Conservation (phyloP, 2,329 filamentous ascomycete species). For the Cyanodermella asteris region DNA sequence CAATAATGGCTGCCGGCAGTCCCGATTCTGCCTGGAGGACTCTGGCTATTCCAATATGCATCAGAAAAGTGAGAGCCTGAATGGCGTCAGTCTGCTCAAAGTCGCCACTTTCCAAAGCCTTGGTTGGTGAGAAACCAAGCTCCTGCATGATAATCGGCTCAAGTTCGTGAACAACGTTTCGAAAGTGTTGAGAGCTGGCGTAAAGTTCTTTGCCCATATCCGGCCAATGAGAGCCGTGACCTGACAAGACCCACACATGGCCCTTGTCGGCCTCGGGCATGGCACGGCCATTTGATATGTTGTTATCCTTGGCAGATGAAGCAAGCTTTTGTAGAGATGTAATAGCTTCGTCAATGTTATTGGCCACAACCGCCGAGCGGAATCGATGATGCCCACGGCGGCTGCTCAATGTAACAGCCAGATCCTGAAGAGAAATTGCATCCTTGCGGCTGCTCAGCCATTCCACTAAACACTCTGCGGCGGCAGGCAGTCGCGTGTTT, state of each 20-base stretch:
- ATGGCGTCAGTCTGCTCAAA: conserved; percentile 12
- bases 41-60: conserved; percentile 15
- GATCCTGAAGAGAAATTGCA: conserved; percentile 6
- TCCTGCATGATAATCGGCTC: conserved; percentile 11
- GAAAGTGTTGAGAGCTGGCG: conserved; percentile 10
- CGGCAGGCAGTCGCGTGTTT: conserved; percentile 11
- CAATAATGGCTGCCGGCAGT: conserved; percentile 17
- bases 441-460: conserved; percentile 11
- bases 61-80: conserved; percentile 16
- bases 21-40: conserved; percentile 14
- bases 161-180: conserved; percentile 9
- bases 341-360: conserved; percentile 9
- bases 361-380: conserved; percentile 11
- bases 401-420: conserved; percentile 12
- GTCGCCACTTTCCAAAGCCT: conserved; percentile 7
- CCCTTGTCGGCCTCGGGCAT: conserved; percentile 8
- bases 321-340: conserved; percentile 8
- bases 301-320: conserved; percentile 2
- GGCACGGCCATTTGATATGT: conserved; percentile 4
- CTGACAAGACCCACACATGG: conserved; percentile 20
- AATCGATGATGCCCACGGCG: conserved; percentile 15
- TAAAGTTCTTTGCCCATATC: conserved; percentile 21
- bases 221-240: conserved; percentile 22
- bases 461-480: conserved; percentile 9
- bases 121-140: conserved; percentile 8